Evolutionary conservation across 352 stramenopile species (phyloP), one percentile per base, ranked within the genome.

Genomic region (Pythium pyrilobum): DNA sequence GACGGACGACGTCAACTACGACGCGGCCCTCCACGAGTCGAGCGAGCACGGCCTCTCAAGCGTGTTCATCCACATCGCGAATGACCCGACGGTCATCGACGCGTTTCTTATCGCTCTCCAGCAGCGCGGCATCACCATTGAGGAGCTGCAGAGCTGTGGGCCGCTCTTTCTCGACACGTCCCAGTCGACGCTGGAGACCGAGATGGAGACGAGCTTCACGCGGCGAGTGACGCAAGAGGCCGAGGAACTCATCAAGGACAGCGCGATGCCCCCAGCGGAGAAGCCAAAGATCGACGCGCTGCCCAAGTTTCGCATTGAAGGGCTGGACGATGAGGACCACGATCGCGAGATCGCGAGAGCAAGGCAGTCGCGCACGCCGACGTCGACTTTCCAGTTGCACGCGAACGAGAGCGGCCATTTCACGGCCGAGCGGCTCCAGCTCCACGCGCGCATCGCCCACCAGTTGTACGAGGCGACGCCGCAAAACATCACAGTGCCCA

Each of bases 371-470:
- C 16, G 52, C 15, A 44, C 51, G 3, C 61, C 52, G 3, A 40
- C 41, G 16, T 82, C 74, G 16, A 88, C 77, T 10, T 81, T 83
- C 45, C 66, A 88, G 48, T 43, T 88, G 23, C 71, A 88, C 44
- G 72, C 72, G 10, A 81, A 86, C 27, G 67, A 74, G 18, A 67
- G 72, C 20, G 77, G 74, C 13, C 72, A 81, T 47, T 88, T 88
- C 52, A 85, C 73, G 2, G 59, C 68, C 9, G 72, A 85, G 39
- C 73, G 80, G 21, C 69, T 87, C 27, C 65, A 69, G 33, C 62
- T 88, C 13, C 80, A 90, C 53, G 80, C 76, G 21, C 75, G 77
- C n/a, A 90, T 90, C 50, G 75, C 80, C 0, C 72, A 87, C 37
- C 80, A 90, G 40, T 52, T 90, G 13, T 88, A 87, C 54, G 72